A percentile compares a stretch with the other conserved stretches of the same genome.
Conservation (phyloP, 225 moss, liverwort and hornwort species). For the Marchantia paleacea region DNA sequence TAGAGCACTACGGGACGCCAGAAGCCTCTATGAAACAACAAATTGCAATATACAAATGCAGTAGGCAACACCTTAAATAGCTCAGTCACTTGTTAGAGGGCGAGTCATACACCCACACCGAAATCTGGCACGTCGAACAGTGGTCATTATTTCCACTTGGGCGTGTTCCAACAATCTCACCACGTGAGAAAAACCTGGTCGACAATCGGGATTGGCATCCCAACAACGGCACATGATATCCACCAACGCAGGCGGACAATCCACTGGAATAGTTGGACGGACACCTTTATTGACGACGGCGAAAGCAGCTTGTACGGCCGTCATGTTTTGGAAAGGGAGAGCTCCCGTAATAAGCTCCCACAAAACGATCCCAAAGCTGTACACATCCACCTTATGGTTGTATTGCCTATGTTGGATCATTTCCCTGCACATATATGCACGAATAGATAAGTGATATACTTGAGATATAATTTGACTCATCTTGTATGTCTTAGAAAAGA, state of each 20-base stretch:
- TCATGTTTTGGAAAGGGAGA: constrained; percentile 95
- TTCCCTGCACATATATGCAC: constrained; percentile 64
- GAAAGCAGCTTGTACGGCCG: constrained; percentile 98
- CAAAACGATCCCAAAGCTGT: constrained; percentile 98
- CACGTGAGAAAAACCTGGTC: constrained; percentile 83
- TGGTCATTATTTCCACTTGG: constrained; percentile 78
- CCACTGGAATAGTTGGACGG: constrained; percentile 70
- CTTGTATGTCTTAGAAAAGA: no score
- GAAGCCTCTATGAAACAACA: constrained; percentile 60
- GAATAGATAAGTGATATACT: constrained; percentile 2
- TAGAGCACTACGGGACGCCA: constrained; percentile 45
- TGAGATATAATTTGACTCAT: not conserved
- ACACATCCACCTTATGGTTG: constrained; percentile 98
- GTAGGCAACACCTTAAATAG: constrained; percentile 28
- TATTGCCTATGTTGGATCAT: constrained; percentile 98
- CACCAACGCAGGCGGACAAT: constrained; percentile 75
- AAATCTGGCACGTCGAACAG: constrained; percentile 93
- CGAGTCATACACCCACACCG: constrained; percentile 92
- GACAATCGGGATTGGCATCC: constrained; percentile 88
- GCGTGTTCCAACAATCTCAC: constrained; percentile 95
- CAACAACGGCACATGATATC: constrained; percentile 99
- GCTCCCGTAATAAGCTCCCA: constrained; percentile 99
- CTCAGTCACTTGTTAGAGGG: constrained; percentile 86
- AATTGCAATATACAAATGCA: constrained; percentile 68
- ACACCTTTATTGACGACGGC: constrained; percentile 97